Conservation (phyloP, 1,284 basidiomycete species). For the Sphaerobolus stellatus region DNA sequence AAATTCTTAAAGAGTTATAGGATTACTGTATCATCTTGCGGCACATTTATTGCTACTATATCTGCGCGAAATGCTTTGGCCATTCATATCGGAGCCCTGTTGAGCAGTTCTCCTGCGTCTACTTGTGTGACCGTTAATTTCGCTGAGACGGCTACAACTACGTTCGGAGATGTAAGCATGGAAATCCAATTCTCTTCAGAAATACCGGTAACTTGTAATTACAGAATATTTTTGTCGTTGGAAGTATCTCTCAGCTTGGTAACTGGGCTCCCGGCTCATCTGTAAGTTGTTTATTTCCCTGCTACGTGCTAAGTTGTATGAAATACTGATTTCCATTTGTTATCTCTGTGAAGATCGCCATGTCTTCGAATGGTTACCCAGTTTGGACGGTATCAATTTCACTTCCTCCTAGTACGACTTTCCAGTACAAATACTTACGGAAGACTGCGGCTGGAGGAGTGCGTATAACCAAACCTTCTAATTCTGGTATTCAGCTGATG, state of each 20-base stretch:
- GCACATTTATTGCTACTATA: constrained; percentile 53
- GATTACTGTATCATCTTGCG: constrained; percentile 47
- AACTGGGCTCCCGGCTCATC: constrained; percentile 48
- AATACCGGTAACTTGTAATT: not conserved
- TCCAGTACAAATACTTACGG: constrained; percentile 63
- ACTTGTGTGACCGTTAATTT: constrained; percentile 45
- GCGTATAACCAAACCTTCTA: constrained; percentile 24
- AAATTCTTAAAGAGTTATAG: constrained; percentile 28
- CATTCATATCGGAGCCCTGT: constrained; percentile 49
- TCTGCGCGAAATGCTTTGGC: constrained; percentile 56
- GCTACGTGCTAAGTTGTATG: not conserved
- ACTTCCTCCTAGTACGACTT: constrained; percentile 47
- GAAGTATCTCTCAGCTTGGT: constrained; percentile 54
- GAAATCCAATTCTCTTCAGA: not conserved
- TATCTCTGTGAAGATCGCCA: constrained; percentile 44
- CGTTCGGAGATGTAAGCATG: constrained; percentile 51
- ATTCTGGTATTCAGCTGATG: not conserved
- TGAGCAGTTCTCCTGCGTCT: constrained; percentile 13
- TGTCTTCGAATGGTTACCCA: constrained; percentile 56
- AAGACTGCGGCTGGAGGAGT: constrained; percentile 56
- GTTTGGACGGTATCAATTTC: constrained; percentile 52
- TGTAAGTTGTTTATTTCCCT: constrained; percentile 31
- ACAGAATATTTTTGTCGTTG: constrained; percentile 60
- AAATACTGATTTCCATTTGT: not conserved
- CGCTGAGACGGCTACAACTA: constrained; percentile 53